Evolutionary conservation across 371 early-diverging fungal genomes (phyloP).

Genomic region (Apophysomyces ossiformis): DNA sequence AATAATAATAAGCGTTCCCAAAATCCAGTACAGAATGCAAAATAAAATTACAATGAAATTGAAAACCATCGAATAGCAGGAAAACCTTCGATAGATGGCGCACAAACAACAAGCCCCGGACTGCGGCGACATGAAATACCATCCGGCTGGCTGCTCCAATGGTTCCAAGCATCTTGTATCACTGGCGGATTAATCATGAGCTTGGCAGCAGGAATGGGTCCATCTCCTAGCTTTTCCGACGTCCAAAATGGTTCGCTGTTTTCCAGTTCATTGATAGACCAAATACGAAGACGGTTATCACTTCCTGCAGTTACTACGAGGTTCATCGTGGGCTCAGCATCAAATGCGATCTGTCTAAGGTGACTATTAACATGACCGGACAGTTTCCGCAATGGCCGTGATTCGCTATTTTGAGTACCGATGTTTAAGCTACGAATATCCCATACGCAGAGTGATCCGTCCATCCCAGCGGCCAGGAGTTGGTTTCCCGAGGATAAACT

Average conservation of each 20-base stretch:
- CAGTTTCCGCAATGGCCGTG: slow-evolving; percentile 22
- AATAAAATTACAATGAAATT: neutral
- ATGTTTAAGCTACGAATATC: slow-evolving; percentile 21
- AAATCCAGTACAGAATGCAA: neutral
- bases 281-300: slow-evolving; percentile 30
- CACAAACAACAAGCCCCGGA: slow-evolving; percentile 19
- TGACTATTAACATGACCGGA: slow-evolving; percentile 30
- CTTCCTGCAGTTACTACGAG: slow-evolving; percentile 25
- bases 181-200: slow-evolving; percentile 20
- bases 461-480: slow-evolving; percentile 22
- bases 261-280: slow-evolving; percentile 24
- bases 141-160: neutral
- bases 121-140: neutral
- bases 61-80: slow-evolving; percentile 23
- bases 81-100: neutral
- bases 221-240: slow-evolving; percentile 16
- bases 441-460: slow-evolving; percentile 33
- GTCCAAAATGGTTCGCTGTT: slow-evolving; percentile 30
- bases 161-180: neutral
- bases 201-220: slow-evolving; percentile 26
- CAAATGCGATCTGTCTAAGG: slow-evolving; percentile 23
- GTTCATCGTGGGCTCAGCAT: slow-evolving; percentile 23
- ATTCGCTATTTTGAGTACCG: neutral
- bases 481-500: slow-evolving; percentile 10
- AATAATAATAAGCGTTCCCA: too few species aligned